Evolutionary conservation across 352 stramenopile genomes (phyloP).

Genomic region (Pythium periplocum): DNA sequence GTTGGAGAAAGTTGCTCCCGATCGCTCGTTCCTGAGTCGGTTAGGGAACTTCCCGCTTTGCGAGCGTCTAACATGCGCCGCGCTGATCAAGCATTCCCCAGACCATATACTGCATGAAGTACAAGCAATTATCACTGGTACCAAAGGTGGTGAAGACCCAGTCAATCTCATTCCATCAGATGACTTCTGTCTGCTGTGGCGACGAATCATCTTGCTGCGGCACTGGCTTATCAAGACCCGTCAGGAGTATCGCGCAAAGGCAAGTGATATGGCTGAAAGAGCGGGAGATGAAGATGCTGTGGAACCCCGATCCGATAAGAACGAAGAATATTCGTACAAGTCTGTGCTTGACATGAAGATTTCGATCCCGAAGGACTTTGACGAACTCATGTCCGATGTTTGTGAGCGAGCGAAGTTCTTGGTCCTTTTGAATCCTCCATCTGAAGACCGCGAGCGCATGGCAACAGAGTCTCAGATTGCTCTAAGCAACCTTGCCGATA

Average conservation of each 20-base stretch:
- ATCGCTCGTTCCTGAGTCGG: slow-evolving; percentile 73
- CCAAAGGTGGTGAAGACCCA: slow-evolving; percentile 28
- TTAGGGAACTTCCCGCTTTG: slow-evolving; percentile 67
- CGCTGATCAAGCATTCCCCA: slow-evolving; percentile 77
- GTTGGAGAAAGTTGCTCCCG: slow-evolving; percentile 67
- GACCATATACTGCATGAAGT: slow-evolving; percentile 72
- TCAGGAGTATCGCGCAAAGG: slow-evolving; percentile 70
- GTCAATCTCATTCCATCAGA: slow-evolving; percentile 64
- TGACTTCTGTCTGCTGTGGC: slow-evolving; percentile 71
- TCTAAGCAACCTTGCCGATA: slow-evolving; percentile 79
- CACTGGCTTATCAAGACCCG: slow-evolving; percentile 82
- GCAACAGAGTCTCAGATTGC: slow-evolving; percentile 65
- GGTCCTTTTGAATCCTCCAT: slow-evolving; percentile 64
- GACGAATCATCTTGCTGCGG: slow-evolving; percentile 68
- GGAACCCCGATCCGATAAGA: neutral
- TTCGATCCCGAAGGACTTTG: slow-evolving; percentile 56
- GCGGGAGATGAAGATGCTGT: neutral
- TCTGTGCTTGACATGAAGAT: slow-evolving; percentile 54
- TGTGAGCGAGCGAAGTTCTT: slow-evolving; percentile 69
- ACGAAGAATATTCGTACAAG: neutral
- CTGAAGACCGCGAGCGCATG: slow-evolving; percentile 60
- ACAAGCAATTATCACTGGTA: slow-evolving; percentile 60
- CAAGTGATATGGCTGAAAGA: slow-evolving; percentile 32
- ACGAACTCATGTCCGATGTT: slow-evolving; percentile 60
- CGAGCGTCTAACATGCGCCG: slow-evolving; percentile 65